phyloP scores from a whole-genome alignment of 1,284 basidiomycete species.

The Pseudomicrostroma phylloplanum region DNA sequence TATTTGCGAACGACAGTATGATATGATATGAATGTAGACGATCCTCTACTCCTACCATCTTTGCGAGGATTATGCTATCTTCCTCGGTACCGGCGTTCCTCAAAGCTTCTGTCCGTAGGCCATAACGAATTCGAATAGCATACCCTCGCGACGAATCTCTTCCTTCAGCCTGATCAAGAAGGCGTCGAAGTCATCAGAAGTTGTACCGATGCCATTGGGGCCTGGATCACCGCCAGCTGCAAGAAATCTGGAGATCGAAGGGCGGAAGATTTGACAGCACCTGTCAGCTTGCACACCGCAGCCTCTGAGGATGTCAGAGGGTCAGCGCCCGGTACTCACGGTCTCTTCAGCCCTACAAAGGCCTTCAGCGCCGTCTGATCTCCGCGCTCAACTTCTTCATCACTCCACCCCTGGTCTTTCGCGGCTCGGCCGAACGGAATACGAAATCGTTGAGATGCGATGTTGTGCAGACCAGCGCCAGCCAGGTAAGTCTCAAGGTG shows the following conservation, averaged over 20 bases:
- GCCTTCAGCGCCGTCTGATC: not conserved
- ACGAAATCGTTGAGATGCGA: not conserved
- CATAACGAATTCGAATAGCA: not conserved
- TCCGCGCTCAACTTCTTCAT: not conserved
- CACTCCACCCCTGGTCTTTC: not conserved
- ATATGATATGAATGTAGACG: not conserved
- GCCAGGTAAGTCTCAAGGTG: not conserved
- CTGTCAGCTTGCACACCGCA: too few relatives aligned
- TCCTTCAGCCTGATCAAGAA: not conserved
- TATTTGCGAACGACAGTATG: not conserved
- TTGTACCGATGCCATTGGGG: not conserved
- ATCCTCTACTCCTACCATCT: not conserved
- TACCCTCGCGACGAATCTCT: not conserved
- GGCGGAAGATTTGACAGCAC: too few relatives aligned
- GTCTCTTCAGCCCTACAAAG: not conserved
- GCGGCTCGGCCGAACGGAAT: not conserved
- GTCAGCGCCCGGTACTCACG: not conserved
- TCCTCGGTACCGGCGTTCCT: not conserved
- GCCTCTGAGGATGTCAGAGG: too few relatives aligned
- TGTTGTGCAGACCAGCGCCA: not conserved
- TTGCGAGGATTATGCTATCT: not conserved
- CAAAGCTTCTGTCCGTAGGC: not conserved
- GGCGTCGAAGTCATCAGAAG: not conserved
- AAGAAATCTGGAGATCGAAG: not conserved
- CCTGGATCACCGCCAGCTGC: slow-evolving; percentile 1